phyloP scores from a whole-genome alignment of 352 stramenopile genomes.

The Globisporangium perplexum region DNA sequence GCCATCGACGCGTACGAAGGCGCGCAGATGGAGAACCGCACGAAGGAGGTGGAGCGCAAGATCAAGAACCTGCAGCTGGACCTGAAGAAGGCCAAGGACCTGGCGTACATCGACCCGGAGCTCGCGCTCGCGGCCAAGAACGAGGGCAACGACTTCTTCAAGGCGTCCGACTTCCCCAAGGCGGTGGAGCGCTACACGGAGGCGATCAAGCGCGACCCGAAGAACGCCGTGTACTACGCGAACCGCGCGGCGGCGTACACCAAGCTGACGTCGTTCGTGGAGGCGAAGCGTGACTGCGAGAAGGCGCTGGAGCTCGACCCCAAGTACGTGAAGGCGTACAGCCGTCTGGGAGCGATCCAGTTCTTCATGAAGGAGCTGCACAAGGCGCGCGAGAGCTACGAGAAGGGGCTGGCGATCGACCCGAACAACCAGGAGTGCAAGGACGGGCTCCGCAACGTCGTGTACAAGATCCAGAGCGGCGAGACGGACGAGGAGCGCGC shows the following conservation, averaged over 20 bases:
- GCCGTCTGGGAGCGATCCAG: conserved; percentile 98
- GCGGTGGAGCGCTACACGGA: conserved; percentile 95
- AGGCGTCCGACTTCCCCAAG: conserved; percentile 91
- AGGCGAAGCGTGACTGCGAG: conserved; percentile 93
- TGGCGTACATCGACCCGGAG: conserved; percentile 96
- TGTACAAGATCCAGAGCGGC: conserved; percentile 92
- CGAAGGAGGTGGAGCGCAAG: conserved; percentile 93
- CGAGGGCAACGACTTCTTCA: conserved; percentile 97
- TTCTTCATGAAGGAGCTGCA: conserved; percentile 99
- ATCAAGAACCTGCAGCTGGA: conserved; percentile 94
- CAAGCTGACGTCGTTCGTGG: conserved; percentile 96
- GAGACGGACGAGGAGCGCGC: conserved; percentile 96
- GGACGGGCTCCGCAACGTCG: conserved; percentile 94
- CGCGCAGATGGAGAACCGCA: conserved; percentile 84
- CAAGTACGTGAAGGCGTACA: conserved; percentile 99
- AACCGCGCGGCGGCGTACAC: conserved; percentile 97
- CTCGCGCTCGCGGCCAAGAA: conserved; percentile 98
- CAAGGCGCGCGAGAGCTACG: conserved; percentile 97
- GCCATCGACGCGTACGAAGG: conserved; percentile 88
- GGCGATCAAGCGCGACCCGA: conserved; percentile 98
- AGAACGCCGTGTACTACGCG: conserved; percentile 97
- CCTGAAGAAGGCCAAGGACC: conserved; percentile 93
- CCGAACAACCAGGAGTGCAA: conserved; percentile 94
- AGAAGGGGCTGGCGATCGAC: conserved; percentile 94
- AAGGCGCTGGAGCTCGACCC: conserved; percentile 97